phyloP scores from a whole-genome alignment of 352 stramenopile species.

The Globisporangium emineosum region DNA sequence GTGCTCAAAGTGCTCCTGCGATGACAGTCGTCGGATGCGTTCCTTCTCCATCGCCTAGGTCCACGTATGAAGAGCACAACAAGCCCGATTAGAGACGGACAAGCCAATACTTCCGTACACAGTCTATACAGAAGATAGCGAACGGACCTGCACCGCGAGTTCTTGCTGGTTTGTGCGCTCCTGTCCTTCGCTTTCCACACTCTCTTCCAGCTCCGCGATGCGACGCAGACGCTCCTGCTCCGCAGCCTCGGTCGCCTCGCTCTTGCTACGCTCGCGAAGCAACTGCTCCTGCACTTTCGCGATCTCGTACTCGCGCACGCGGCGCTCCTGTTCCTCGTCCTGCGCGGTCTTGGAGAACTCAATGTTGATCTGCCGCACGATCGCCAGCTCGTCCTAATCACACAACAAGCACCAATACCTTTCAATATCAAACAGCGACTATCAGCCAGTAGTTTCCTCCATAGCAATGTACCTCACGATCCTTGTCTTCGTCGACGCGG shows the following conservation, averaged over 20 bases:
- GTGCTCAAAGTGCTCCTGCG: slow-evolving; percentile 39
- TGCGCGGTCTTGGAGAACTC: slow-evolving; percentile 56
- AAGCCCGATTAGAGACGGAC: neutral
- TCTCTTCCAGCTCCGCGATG: slow-evolving; percentile 34
- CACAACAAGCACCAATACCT: neutral
- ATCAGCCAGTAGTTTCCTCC: neutral
- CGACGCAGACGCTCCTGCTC: slow-evolving; percentile 51
- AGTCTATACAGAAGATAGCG: neutral
- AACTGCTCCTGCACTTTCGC: slow-evolving; percentile 62
- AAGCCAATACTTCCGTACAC: no score
- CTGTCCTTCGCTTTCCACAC: slow-evolving; percentile 19
- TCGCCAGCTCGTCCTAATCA: slow-evolving; percentile 41
- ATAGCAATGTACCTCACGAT: slow-evolving; percentile 29
- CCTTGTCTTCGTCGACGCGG: slow-evolving; percentile 45
- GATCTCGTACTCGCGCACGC: slow-evolving; percentile 62
- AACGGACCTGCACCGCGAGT: slow-evolving; percentile 28
- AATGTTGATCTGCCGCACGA: slow-evolving; percentile 76
- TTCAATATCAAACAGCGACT: neutral
- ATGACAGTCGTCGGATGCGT: slow-evolving; percentile 49
- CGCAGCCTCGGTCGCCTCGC: slow-evolving; percentile 30
- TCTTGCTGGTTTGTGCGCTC: slow-evolving; percentile 31
- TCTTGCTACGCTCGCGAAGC: slow-evolving; percentile 42
- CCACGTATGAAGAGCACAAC: neutral
- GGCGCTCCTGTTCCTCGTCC: slow-evolving; percentile 60
- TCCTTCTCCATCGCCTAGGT: slow-evolving; percentile 56